phyloP scores from a whole-genome alignment of 75 land plant genomes.

The Sequoia sempervirens region DNA sequence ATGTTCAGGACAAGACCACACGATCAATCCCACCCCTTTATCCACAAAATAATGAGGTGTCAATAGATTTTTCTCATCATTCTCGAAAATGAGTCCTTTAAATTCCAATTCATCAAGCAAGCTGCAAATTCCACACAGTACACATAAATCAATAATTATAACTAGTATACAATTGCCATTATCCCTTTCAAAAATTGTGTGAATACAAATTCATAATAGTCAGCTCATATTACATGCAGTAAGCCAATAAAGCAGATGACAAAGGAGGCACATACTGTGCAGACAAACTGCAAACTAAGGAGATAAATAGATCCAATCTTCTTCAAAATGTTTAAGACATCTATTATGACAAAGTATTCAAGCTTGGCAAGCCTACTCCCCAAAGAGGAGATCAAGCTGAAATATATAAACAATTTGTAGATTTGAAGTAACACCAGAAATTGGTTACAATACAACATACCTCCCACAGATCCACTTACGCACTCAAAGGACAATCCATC shows the following conservation, averaged over 20 bases:
- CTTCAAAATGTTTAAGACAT: not conserved
- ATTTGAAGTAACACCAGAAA: not conserved
- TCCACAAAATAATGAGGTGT: not conserved
- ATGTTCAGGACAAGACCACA: not conserved
- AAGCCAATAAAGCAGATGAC: not conserved
- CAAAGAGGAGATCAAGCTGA: not conserved
- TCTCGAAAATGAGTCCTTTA: not conserved
- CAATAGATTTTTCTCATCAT: not conserved
- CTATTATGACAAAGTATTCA: not conserved
- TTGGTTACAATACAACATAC: not conserved
- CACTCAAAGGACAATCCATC: not conserved
- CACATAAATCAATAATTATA: not conserved
- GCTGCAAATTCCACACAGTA: not conserved
- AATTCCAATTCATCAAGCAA: not conserved
- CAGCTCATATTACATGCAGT: not conserved
- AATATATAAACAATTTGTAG: not conserved
- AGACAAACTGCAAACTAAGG: not conserved
- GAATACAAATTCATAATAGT: not conserved
- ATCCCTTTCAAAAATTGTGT: not conserved
- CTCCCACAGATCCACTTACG: not conserved
- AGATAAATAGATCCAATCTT: not conserved
- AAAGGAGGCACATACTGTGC: not conserved
- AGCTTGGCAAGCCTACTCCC: not conserved
- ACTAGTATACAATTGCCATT: not conserved
- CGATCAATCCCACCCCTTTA: not conserved